These are phyloP conservation scores for Tuber brumale DNA, from an alignment of 495 filamentous ascomycete genomes.

Conservation along the genomic window DNA sequence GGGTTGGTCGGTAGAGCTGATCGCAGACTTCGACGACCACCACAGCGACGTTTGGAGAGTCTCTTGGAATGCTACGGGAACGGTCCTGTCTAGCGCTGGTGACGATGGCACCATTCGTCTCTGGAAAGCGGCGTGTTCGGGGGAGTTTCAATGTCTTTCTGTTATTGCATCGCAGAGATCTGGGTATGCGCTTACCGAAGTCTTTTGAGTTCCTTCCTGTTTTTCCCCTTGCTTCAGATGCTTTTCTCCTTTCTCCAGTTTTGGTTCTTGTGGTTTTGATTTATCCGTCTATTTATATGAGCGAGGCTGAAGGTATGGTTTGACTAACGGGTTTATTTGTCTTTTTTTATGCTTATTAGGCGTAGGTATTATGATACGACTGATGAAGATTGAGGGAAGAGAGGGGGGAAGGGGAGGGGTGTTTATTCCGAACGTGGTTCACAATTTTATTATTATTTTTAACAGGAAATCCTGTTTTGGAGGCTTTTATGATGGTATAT, in stretches of 20 bases:
- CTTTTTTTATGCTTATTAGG: background rate
- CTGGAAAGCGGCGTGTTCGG: constrained; percentile 45
- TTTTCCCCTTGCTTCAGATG: background rate
- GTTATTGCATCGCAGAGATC: constrained; percentile 35
- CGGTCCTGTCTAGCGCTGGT: constrained; percentile 54
- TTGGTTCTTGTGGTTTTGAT: background rate
- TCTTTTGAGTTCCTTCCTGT: background rate
- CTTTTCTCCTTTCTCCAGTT: background rate
- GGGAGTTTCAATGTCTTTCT: constrained; percentile 40
- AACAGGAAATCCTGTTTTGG: background rate
- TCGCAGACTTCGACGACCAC: constrained; percentile 52
- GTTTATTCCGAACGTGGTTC: background rate
- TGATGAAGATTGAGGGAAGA: background rate
- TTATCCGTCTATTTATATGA: background rate
- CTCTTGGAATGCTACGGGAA: constrained; percentile 56
- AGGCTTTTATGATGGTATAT: background rate
- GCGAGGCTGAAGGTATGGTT: background rate
- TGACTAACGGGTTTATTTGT: background rate
- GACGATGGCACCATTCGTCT: constrained; percentile 57
- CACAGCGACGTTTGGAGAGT: constrained; percentile 56
- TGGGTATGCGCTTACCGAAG: constrained; percentile 14
- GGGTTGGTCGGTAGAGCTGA: constrained; percentile 44
- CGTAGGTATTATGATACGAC: background rate
- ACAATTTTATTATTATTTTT: background rate
- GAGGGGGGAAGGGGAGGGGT: background rate